phyloP scores from a whole-genome alignment of 176 grass and related monocot species.

The Carex cristatella region DNA sequence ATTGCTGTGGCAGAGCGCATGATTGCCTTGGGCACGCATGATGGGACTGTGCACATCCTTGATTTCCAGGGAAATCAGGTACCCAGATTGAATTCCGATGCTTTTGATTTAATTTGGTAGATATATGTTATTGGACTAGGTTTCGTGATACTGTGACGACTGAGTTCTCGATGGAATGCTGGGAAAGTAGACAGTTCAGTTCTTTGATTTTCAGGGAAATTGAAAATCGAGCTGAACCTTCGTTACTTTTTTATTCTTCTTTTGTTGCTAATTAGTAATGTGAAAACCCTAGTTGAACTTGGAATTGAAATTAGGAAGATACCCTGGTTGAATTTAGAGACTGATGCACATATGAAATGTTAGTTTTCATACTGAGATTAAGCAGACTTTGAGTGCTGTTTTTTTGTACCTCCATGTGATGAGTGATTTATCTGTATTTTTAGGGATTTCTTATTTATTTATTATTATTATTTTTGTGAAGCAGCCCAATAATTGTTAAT shows the following conservation, averaged over 20 bases:
- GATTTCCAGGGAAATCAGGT: conserved; percentile 99
- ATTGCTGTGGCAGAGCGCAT: conserved; percentile 88
- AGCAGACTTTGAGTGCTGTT: neutral
- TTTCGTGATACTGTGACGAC: neutral
- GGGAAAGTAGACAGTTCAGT: neutral
- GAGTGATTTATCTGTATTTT: neutral
- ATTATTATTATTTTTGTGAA: neutral
- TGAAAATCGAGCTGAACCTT: neutral
- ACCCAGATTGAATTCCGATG: neutral
- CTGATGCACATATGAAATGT: neutral
- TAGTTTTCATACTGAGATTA: neutral
- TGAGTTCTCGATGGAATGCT: neutral
- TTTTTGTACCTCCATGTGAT: neutral
- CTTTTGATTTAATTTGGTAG: neutral
- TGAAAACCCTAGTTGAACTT: conserved; percentile 1
- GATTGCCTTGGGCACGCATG: conserved; percentile 86
- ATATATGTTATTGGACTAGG: neutral
- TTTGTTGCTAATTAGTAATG: neutral
- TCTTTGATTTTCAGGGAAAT: neutral
- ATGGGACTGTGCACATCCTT: conserved; percentile 87
- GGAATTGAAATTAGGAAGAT: neutral
- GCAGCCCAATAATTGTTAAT: neutral
- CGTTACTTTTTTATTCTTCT: neutral
- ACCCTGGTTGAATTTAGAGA: neutral
- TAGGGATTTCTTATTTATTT: neutral